Conservation (phyloP, 352 stramenopile species). For the Lagenidium giganteum region DNA sequence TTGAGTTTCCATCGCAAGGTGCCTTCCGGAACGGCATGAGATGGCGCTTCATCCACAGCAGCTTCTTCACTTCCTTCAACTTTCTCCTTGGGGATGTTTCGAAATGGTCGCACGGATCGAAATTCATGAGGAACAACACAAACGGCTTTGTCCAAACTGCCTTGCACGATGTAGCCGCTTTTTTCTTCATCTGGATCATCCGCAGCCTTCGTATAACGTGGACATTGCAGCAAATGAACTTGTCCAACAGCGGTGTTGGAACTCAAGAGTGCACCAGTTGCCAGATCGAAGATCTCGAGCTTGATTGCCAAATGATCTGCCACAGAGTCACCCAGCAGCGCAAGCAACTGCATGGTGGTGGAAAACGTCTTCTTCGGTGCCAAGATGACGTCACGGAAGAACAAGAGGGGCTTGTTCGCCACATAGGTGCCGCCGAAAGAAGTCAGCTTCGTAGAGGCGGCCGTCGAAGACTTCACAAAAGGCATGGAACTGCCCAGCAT, state of each 20-base stretch:
- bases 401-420: conserved; percentile 59
- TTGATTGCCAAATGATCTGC: conserved; percentile 33
- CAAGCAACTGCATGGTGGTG: conserved; percentile 41
- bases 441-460: conserved; percentile 33
- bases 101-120: conserved; percentile 55
- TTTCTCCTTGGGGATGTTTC: conserved; percentile 9
- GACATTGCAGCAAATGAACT: conserved; percentile 49
- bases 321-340: conserved; percentile 23
- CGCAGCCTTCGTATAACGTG: conserved; percentile 7
- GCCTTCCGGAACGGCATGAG: too few species aligned
- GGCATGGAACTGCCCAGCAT: conserved; percentile 43
- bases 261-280: conserved; percentile 19
- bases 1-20: conserved; percentile 52
- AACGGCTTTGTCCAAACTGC: conserved; percentile 39
- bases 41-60: too few species aligned
- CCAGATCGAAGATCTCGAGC: conserved; percentile 50
- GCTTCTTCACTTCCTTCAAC: conserved; percentile 10
- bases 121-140: conserved; percentile 42
- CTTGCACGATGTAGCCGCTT: conserved; percentile 57
- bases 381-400: conserved; percentile 57
- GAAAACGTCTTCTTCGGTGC: conserved; percentile 34
- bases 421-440: conserved; percentile 46
- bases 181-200: conserved; percentile 18
- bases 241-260: conserved; percentile 23
- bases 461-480: conserved; percentile 30